Base-by-base conservation (phyloP, 768 basidiomycete species). In the Auriculariales sp. region DNA sequence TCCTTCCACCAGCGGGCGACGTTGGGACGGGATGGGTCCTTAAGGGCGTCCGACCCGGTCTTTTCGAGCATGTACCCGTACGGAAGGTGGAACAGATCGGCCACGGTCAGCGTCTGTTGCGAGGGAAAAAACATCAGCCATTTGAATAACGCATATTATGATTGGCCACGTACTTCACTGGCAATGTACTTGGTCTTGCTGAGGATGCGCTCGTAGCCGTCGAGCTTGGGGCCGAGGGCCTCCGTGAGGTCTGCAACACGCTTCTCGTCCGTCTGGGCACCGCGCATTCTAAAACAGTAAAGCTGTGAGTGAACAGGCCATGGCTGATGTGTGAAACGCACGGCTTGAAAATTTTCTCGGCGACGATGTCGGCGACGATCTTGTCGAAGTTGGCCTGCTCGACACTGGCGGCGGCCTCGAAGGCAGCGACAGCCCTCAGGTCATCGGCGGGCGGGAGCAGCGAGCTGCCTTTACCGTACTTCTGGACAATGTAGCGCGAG, bases 191-290 rank as follows among this genome's bases (percentile, higher is more conserved):
- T 70, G 51, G 74, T 71, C 59, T 75, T 79, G 24, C 67, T 59
- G 28, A 83, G 65, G 49, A 82, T 74, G 10, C 54, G 49, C 24
- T 82, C 78, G 59, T 81, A 82, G 1, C 60, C 75, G 4, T 44
- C 17, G 49, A 44, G 39, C 39, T 44, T 44, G 4, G 22, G 9
- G 7, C 28, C 19, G n/a, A 44, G 39, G 4, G 5, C 4, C 39
- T 11, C 39, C 22, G 39, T 25, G 1, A 27, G 30, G 36, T 50
- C 35, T 28, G 25, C 36, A 27, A 39, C 39, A 28, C 34, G 28
- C 49, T 15, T 31, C 19, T 42, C 36, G 34, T 50, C 39, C 17
- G 22, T n/a, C 4, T 19, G 5, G 4, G 28, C 11, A 25, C 39
- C 39, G 22, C 39, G 39, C 22, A 24, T 24, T 7, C 39, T 44